Evolutionary conservation across 176 grass and related monocot genomes (phyloP), one percentile per base, ranked within the genome.

Genomic region (Oryza nivara): DNA sequence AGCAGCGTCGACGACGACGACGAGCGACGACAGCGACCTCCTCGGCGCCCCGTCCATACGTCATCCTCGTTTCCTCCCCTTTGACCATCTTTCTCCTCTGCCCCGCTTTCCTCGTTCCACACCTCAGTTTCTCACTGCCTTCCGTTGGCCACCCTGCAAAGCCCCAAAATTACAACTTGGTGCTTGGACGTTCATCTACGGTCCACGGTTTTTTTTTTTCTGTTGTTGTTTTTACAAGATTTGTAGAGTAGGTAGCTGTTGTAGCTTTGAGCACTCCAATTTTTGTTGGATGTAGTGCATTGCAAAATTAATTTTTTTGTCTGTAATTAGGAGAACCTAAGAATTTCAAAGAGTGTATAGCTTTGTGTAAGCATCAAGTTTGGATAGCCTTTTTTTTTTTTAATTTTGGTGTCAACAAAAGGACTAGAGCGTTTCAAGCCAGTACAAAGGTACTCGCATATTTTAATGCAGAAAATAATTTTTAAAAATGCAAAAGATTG

Each of bases 21-120:
- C 3, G 46, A 48, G 16, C 48, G 14, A 48, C 3, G 47, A 49
- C 47, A 83, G 68, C 80, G 75, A 91, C 75, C 35, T 41, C 52
- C 35, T 41, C 40, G 65, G 65, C 78, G 35, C 86, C 85, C 84
- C 61, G 52, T 76, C 81, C 76, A 85, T 79, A 88, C 89, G 74
- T 80, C 84, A 80, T 76, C 79, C 79, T 61, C 65, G 40, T 65
- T 52, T 69, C 30, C 54, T 23, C 70, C 34, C 7, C 78, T 89
- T 92, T 91, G 88, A 87, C 88, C 43, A 17, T 11, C 20, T 20
- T 23, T 14, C 56, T 3, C 45, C 28, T 85, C 61, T 46, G 70
- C 49, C 49, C 86, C 51, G 30, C 77, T 86, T 80, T 56, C 77
- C 6, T 70, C 77, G n/a, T 80, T 80, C 77, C 78, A 58, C 85